phyloP scores from a whole-genome alignment of 2,329 filamentous ascomycete species.

The Orbilia oligospora region DNA sequence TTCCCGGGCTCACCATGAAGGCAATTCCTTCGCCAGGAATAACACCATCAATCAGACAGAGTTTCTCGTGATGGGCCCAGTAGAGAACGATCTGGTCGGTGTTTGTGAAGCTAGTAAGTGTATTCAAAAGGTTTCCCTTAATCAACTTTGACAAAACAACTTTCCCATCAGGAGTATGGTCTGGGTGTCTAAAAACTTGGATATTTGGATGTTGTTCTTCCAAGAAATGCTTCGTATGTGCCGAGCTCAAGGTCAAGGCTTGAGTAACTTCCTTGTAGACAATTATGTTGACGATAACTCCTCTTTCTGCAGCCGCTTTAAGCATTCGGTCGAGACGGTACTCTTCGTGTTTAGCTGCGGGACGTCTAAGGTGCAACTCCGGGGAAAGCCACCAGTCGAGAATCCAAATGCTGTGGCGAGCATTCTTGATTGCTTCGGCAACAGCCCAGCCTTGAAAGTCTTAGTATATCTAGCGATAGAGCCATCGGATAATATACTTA shows the following conservation, averaged over 20 bases:
- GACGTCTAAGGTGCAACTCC: conserved; percentile 87
- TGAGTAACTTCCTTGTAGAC: conserved; percentile 93
- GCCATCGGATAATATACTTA: conserved; percentile 21
- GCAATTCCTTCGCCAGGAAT: conserved; percentile 69
- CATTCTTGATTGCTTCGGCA: conserved; percentile 82
- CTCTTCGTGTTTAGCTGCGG: conserved; percentile 81
- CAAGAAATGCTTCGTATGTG: conserved; percentile 83
- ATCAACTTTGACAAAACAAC: conserved; percentile 51
- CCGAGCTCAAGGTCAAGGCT: conserved; percentile 68
- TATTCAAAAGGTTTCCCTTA: conserved; percentile 39
- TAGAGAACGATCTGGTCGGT: conserved; percentile 86
- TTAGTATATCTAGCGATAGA: conserved; percentile 5
- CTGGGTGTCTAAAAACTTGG: conserved; percentile 88
- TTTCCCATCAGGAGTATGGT: conserved; percentile 72
- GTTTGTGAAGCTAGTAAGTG: conserved; percentile 71
- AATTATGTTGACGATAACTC: conserved; percentile 86
- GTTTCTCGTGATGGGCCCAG: conserved; percentile 95
- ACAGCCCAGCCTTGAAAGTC: conserved; percentile 77
- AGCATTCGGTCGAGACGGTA: conserved; percentile 89
- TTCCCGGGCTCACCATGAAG: conserved; percentile 78
- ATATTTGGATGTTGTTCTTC: conserved; percentile 87
- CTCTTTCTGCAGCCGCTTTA: conserved; percentile 83
- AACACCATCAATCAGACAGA: conserved; percentile 83
- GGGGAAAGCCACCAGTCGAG: conserved; percentile 92
- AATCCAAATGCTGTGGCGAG: conserved; percentile 84